Evolutionary conservation across 495 filamentous ascomycete species (phyloP).

Genomic region (Aspergillus diversus): DNA sequence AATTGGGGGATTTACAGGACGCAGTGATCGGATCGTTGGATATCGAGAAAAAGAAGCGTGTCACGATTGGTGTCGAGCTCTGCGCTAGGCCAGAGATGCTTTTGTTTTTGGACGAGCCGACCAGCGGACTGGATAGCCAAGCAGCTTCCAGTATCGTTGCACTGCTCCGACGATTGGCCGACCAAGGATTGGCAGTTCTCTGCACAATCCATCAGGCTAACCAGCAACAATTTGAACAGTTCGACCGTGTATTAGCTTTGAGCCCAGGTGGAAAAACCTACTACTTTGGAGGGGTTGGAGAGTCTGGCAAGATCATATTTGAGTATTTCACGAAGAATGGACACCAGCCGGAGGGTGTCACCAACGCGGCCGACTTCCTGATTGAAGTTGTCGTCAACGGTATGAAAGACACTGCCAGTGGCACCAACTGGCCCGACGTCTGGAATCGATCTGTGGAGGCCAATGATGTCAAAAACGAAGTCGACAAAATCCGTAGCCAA

Average conservation of each 20-base stretch:
- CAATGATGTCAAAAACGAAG: conserved; percentile 64
- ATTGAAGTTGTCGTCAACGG: conserved; percentile 86
- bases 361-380: conserved; percentile 85
- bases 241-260: conserved; percentile 70
- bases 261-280: conserved; percentile 66
- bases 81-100: conserved; percentile 73
- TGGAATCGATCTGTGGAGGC: conserved; percentile 77
- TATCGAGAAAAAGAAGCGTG: conserved; percentile 61
- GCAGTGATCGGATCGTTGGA: conserved; percentile 79
- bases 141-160: conserved; percentile 72
- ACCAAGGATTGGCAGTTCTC: conserved; percentile 64
- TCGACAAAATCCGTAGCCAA: conserved; percentile 61
- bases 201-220: conserved; percentile 75
- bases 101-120: conserved; percentile 74
- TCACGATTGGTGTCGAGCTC: conserved; percentile 84
- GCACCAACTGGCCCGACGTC: conserved; percentile 74
- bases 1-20: conserved; percentile 81
- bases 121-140: conserved; percentile 75
- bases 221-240: conserved; percentile 84
- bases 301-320: conserved; percentile 50
- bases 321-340: conserved; percentile 58
- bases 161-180: conserved; percentile 71
- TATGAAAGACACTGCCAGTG: conserved; percentile 62
- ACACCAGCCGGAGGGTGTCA: conserved; percentile 39
- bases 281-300: conserved; percentile 72